Evolutionary conservation across 192 early-diverging fungal genomes (phyloP).

Genomic region (Entomortierella lignicola): DNA sequence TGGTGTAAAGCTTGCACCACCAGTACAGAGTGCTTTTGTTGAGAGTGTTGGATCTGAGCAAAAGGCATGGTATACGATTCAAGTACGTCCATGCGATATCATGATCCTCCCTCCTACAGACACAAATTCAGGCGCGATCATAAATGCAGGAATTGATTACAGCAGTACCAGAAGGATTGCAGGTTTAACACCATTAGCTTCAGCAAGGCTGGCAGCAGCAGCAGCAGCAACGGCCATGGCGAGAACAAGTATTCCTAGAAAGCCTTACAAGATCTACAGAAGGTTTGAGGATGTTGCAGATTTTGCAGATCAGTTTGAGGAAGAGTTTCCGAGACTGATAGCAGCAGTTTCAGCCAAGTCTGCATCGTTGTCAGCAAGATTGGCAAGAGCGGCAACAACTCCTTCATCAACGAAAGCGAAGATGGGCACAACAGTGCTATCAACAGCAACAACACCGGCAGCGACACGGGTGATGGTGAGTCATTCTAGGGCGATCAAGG

Average conservation of each 20-base stretch:
- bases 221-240: neutral
- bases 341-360: neutral
- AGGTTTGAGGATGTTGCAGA: constrained; percentile 47
- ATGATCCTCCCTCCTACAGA: neutral
- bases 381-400: neutral
- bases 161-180: too few relatives aligned
- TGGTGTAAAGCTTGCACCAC: constrained; percentile 47
- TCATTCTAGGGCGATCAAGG: neutral
- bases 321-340: constrained; percentile 28
- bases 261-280: constrained; percentile 44
- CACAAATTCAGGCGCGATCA: neutral
- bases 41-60: constrained; percentile 16
- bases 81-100: constrained; percentile 30
- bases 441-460: neutral
- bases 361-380: neutral
- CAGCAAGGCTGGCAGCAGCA: neutral
- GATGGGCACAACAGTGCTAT: too few relatives aligned
- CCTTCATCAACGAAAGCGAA: too few relatives aligned
- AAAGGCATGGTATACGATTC: constrained; percentile 50
- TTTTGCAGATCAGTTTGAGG: constrained; percentile 51
- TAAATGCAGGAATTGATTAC: neutral
- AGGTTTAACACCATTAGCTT: neutral
- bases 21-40: constrained; percentile 33
- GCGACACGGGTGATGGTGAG: neutral
- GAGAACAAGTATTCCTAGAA: constrained; percentile 25